Base-by-base conservation (phyloP, 2,329 filamentous ascomycete genomes). In the Exophiala phaeomuriformis region DNA sequence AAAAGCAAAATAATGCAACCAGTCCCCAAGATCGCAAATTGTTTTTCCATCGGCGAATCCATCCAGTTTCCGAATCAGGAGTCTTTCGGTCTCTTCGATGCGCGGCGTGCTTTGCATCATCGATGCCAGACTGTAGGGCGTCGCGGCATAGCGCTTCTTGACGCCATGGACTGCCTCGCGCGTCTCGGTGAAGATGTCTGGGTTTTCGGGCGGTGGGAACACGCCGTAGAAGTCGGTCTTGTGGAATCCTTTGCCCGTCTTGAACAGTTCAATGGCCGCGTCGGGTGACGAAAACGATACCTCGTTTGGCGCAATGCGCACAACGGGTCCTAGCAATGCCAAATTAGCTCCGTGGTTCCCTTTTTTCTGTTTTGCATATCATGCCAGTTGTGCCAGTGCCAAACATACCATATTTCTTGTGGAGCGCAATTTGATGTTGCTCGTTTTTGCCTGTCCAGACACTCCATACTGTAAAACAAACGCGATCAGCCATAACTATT, bases 111-210 rank as follows among this genome's bases (percentile, higher is more conserved):
- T 51, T 31, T 65, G 61, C 1, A 67, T 59, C 29, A 68, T 63
- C 1, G 63, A 59, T 3, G 58, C 61, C 56, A 68, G 52, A 41
- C 61, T 64, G 52, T 64, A 68, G 5, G 64, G 61, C n/a, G 61
- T 64, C 1, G 64, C 64, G 3, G 65, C 61, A 56, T 61, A 58
- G 77, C 75, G 62, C 79, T 80, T 80, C 71, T 79, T 79, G 55
- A 72, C 69, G 0, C 76, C 76, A 63, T 81, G 78, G n/a, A 77
- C 73, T 4, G 73, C 69, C 65, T 80, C 77, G 49, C 76, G 69
- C 10, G 70, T 74, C 64, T 80, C 77, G 39, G 78, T 80, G 66
- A 80, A 80, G 63, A 80, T 79, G 55, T 80, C 77, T 4, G 77
- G 77, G 66, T 80, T 79, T 65, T 78, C 76, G 0, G 75, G 73